A percentile compares a stretch with the other conserved stretches of the same genome.
phyloP scores from a whole-genome alignment of 345 rosid species.

The Sisymbrium irio region DNA sequence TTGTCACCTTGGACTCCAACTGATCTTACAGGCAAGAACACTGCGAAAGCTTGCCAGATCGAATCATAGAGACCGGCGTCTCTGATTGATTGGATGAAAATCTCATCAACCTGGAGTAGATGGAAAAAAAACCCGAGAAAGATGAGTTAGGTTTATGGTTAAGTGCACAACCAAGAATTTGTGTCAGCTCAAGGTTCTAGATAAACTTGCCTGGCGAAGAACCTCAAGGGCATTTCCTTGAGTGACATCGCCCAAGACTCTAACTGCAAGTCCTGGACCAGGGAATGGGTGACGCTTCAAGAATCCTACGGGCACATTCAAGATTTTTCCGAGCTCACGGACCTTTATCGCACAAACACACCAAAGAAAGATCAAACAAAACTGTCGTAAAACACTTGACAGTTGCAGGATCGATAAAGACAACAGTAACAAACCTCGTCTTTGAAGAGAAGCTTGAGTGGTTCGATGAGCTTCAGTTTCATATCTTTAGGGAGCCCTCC shows the following conservation, averaged over 20 bases:
- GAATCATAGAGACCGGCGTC: slow-evolving; percentile 91
- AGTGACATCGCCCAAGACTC: slow-evolving; percentile 93
- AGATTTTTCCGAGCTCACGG: slow-evolving; percentile 81
- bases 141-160: neutral
- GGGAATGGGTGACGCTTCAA: slow-evolving; percentile 97
- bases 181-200: neutral
- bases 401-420: neutral
- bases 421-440: slow-evolving; percentile 62
- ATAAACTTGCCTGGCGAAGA: slow-evolving; percentile 68
- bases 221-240: slow-evolving; percentile 84
- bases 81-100: slow-evolving; percentile 92
- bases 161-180: neutral
- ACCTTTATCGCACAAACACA: slow-evolving; percentile 47
- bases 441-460: slow-evolving; percentile 90
- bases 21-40: slow-evolving; percentile 88
- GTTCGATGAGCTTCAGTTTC: slow-evolving; percentile 95
- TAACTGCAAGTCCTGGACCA: slow-evolving; percentile 97
- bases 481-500: slow-evolving; percentile 99
- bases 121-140: neutral
- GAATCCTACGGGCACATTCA: slow-evolving; percentile 80
- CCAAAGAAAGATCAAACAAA: neutral
- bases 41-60: slow-evolving; percentile 99
- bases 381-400: neutral
- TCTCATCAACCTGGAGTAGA: slow-evolving; percentile 78
- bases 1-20: slow-evolving; percentile 99